Base-by-base conservation (phyloP, 129 eudicot genomes). In the Apium graveolens region DNA sequence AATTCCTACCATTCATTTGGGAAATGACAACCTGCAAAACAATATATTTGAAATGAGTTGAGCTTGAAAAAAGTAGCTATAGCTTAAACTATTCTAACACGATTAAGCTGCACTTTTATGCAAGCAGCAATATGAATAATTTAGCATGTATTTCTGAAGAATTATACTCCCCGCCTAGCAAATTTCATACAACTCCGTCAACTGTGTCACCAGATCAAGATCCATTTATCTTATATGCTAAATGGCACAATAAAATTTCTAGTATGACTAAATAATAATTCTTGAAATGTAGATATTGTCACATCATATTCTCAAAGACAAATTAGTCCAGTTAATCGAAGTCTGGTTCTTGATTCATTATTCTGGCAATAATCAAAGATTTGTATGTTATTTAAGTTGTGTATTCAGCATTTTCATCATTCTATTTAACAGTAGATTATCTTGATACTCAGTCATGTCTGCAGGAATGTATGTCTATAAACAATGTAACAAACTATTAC, bases 1-100 rank as follows among this genome's bases (percentile, higher is more conserved):
- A 89, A 83, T 95, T 93, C 26, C 96, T 88, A 44, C 95, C 97
- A 78, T 95, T 95, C 99, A 95, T 95, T 82, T 92, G 99, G 78
- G 96, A 88, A 70, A 95, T 90, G 78, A 90, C 90, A 38, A 95
- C 99, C 99, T 95, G 91, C 35, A 78, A 77, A 77, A 39, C 79
- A 77, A 75, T 76, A 34, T 45, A 29, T 38, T 74, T 65, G 35
- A 76, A 74, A 14, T 5, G 16, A 74, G 77, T 27, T 27, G 44
- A 72, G 34, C 69, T 16, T 76, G 6, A 18, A 35, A 73, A 11
- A 7, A 21, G 57, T 34, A 11, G 37, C 65, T 0, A 69, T 18
- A 0, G 35, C 39, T 51, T 16, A 18, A 35, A 49, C 46, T 41
- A 51, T 76, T 35, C 60, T 46, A 48, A 41, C 18, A 39, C 14